These are phyloP conservation scores for Hypoxylon sp. DNA, from an alignment of 2,329 filamentous ascomycete species.

Conservation along the genomic window DNA sequence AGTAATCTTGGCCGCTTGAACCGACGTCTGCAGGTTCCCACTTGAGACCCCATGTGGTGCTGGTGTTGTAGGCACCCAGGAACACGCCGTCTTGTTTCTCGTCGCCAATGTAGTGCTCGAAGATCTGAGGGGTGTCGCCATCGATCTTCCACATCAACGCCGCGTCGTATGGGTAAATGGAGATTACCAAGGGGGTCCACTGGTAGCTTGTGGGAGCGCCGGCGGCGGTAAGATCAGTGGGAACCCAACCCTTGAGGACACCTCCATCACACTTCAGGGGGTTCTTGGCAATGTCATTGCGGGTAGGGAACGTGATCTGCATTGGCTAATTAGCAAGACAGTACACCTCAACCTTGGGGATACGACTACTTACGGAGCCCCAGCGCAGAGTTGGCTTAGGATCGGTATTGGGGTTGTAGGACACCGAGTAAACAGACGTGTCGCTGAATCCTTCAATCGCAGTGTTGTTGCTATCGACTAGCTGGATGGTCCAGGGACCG, in stretches of 20 bases:
- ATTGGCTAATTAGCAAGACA: conserved; percentile 5
- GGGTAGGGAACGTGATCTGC: conserved; percentile 42
- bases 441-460: conserved; percentile 44
- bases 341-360: not conserved
- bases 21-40: conserved; percentile 22
- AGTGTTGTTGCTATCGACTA: conserved; percentile 39
- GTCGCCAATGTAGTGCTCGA: conserved; percentile 42
- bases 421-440: conserved; percentile 38
- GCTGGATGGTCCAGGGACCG: conserved; percentile 39
- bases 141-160: conserved; percentile 42
- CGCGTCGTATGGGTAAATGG: conserved; percentile 38
- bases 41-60: conserved; percentile 40
- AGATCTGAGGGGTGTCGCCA: conserved; percentile 37
- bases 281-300: conserved; percentile 43
- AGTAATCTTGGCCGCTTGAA: conserved; percentile 35
- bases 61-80: conserved; percentile 36
- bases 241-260: conserved; percentile 34
- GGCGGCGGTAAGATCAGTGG: conserved; percentile 39
- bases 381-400: conserved; percentile 38
- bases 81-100: conserved; percentile 43
- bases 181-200: conserved; percentile 37
- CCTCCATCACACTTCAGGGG: conserved; percentile 38
- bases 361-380: conserved; percentile 35
- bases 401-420: conserved; percentile 36
- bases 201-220: conserved; percentile 37